Base-by-base conservation (phyloP, 2,329 filamentous ascomycete species). In the Pseudocercospora cruenta region DNA sequence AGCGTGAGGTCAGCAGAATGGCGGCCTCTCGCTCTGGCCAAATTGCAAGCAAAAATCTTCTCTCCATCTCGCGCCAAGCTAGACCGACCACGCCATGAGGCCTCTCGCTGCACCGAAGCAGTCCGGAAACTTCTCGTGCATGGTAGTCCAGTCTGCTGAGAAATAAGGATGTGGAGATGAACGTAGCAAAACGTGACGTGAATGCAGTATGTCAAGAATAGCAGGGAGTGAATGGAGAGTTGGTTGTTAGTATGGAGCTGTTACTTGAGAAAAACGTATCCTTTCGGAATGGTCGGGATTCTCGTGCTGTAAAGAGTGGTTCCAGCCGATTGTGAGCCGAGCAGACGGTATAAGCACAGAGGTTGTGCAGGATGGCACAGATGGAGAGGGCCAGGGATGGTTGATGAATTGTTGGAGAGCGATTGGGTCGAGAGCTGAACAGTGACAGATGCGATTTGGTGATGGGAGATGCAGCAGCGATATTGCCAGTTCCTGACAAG, bases 241-340 rank as follows among this genome's bases (percentile, higher is more conserved):
- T 16, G 21, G 49, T 26, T 54, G 14, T 21, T 54, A n/a, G 49
- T 28, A n/a, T 12, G 51, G 51, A 55, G 26, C 12, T 55, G 26
- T 55, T 55, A 55, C 51, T 55, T 55, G 51, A 55, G 51, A 55
- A 16, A 55, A 54, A 54, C 24, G 22, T n/a, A 21, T 49, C 6
- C n/a, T 19, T n/a, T 19, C 43, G 43, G 43, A 47, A 22, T 47
- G 21, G 43, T 47, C 43, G 43, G 43, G 43, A 47, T 47, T 8
- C 5, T 14, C 4, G 45, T n/a, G n/a, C 45, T 49, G 45, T 10
- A 49, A 49, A 24, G 45, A 24, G 45, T 21, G 19, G 22, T 10
- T 49, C 19, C 19, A n/a, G n/a, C 45, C 45, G 45, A 49, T 21
- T 10, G 45, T 49, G 45, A 49, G 45, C 45, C 45, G 45, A 21